Conservation (phyloP, 2,329 filamentous ascomycete genomes). For the Botrytis fragariae region DNA sequence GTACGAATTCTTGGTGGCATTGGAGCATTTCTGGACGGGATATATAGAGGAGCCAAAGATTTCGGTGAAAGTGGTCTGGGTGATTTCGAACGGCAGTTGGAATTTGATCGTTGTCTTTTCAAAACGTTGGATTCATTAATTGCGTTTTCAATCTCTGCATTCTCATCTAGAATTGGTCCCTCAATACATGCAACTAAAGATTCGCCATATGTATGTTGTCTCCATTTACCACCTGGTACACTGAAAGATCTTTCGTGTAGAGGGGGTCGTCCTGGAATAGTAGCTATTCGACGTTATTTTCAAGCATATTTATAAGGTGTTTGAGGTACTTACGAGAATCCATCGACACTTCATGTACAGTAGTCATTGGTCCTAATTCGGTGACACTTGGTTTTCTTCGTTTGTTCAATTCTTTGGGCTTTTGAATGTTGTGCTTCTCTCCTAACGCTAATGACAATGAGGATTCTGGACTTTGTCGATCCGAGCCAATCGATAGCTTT, state of each 20-base stretch:
- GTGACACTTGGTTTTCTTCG: slow-evolving; percentile 63
- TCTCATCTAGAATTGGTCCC: slow-evolving; percentile 40
- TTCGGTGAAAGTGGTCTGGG: slow-evolving; percentile 50
- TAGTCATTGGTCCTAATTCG: slow-evolving; percentile 66
- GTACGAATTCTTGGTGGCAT: slow-evolving; percentile 26
- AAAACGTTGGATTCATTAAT: slow-evolving; percentile 9
- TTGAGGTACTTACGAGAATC: slow-evolving; percentile 61
- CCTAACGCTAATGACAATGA: slow-evolving; percentile 41
- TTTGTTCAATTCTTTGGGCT: slow-evolving; percentile 57
- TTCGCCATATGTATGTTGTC: slow-evolving; percentile 44
- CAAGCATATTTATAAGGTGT: slow-evolving; percentile 8
- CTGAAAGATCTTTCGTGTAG: slow-evolving; percentile 64
- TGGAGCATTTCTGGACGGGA: slow-evolving; percentile 42
- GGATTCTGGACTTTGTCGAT: slow-evolving; percentile 46
- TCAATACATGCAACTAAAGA: slow-evolving; percentile 38
- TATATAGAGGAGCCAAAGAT: slow-evolving; percentile 55
- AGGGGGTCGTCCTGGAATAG: slow-evolving; percentile 63
- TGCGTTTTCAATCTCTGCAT: slow-evolving; percentile 33
- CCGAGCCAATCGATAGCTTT: slow-evolving; percentile 39
- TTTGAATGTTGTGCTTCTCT: slow-evolving; percentile 42
- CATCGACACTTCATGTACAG: slow-evolving; percentile 65
- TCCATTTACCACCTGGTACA: slow-evolving; percentile 53
- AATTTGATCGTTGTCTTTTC: slow-evolving; percentile 1
- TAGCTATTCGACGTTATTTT: slow-evolving; percentile 47
- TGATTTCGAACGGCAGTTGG: slow-evolving; percentile 19